Evolutionary conservation across 805 yeast species (phyloP), one percentile per base, ranked within the genome.

Genomic region (Komagataella populi): DNA sequence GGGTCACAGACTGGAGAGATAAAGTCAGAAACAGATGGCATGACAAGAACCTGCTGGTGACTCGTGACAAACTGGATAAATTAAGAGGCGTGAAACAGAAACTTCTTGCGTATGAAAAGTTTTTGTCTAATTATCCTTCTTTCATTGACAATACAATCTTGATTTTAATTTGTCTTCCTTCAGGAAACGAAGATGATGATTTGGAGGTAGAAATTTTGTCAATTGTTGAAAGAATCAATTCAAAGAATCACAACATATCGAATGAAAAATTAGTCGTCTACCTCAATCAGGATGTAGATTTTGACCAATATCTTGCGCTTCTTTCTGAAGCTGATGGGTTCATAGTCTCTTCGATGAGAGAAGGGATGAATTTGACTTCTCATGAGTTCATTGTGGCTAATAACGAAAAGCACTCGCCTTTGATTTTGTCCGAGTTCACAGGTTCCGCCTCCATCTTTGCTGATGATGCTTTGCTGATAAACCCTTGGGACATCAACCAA

Each of bases 291-390:
- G 97, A 91, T 57, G 78, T 93, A 51, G 90, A 81, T 44, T 91
- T 87, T 62, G 84, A 81, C 52, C 98, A 93, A 66, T 93, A 93
- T 62, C 65, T 93, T 53, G 98, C 96, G 0, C 69, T 93, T 49
- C 76, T 86, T 48, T 70, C 81, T 44, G 97, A 89, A 62, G 96
- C 98, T 1, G 95, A 87, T 57, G 72, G 80, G 1, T 93, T 93
- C 60, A 81, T 86, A 47, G 96, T 91, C 1, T 82, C 95, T 7
- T 86, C 96, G 1, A 77, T 91, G 73, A 81, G 99, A 62, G 99
- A 93, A 65, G 99, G 99, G 23, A 86, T 93, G 89, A 93, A 93
- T 60, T 72, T 93, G 61, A 90, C 98, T 0, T 91, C 96, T 58
- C 99, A 93, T 62, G 99, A 93, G 64, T 93, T 84, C 63, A 77